Conservation (phyloP, 2,329 filamentous ascomycete genomes). For the Lasiodiplodia hormozganensis region DNA sequence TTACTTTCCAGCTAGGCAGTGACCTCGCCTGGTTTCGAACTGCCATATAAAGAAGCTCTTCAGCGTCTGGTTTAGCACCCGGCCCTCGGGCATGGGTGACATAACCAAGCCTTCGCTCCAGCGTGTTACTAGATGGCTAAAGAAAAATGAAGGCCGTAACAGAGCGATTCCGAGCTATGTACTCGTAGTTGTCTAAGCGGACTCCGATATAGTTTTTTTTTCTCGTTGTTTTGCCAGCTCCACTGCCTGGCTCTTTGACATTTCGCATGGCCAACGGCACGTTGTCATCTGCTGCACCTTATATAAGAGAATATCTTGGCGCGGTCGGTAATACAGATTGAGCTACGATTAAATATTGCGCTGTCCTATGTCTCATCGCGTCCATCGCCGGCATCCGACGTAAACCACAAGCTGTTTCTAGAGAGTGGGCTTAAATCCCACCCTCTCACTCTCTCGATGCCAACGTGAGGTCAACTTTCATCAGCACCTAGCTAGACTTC, state of each 20-base stretch:
- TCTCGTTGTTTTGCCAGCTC: background rate
- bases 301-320: no score
- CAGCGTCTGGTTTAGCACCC: background rate
- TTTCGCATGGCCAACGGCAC: no score
- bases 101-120: background rate
- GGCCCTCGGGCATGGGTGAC: slow-evolving; percentile 2
- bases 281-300: background rate
- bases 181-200: background rate
- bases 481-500: no score
- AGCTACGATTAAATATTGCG: no score
- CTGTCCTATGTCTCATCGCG: no score
- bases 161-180: background rate
- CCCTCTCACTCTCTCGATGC: no score
- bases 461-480: no score
- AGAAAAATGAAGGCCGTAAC: background rate
- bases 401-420: no score
- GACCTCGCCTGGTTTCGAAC: background rate
- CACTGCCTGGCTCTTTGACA: background rate
- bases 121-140: slow-evolving; percentile 17
- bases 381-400: no score
- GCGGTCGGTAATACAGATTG: no score
- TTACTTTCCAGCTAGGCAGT: background rate
- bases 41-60: slow-evolving; percentile 7
- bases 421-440: no score
- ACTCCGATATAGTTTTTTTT: background rate